Evolutionary conservation across 805 yeast genomes (phyloP), one percentile per base, ranked within the genome.

Genomic region (Phaffomyces opuntiae): DNA sequence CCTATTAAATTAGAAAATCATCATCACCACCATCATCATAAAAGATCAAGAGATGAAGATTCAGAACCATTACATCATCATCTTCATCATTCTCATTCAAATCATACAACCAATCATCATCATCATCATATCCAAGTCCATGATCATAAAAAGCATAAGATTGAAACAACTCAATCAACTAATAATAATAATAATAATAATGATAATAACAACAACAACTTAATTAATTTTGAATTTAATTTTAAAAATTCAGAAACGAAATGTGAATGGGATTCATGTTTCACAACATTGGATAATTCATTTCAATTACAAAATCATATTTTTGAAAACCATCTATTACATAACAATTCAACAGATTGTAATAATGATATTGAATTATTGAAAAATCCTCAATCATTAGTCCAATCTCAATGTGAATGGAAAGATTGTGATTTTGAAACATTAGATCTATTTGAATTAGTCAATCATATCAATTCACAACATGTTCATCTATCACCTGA

Each of bases 251-350:
- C 69, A 47, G 72, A 69, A 57, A 39, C 78, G 55, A 38, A 63
- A 38, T 86, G 95, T 62, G 75, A 78, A 58, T 87, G 95, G 95
- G 79, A 78, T 41, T 69, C 75, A 46, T 87, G 95, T 59, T 60
- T 62, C 11, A 67, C 69, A 39, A 56, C 54, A 26, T 67, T 75
- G 38, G 62, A 67, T 29, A 68, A 66, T 31, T 51, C 70, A 8
- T 49, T 65, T 4, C 69, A 68, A 24, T 53, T 78, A 32, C 78
- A 76, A 47, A 67, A 69, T 38, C 89, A 83, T 58, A 54, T 82
- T 21, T 65, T 72, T 35, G 71, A 70, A 42, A 75, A 70, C 36
- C 81, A 77, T 57, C 56, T 77, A 8, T 53, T 65, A 14, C 56
- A 62, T n/a, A 39, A 39, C 6, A 24, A 19, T 19, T 31, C 9